Evolutionary conservation across 164 flowering plant genomes (phyloP).

Genomic region (Amborella trichopoda): DNA sequence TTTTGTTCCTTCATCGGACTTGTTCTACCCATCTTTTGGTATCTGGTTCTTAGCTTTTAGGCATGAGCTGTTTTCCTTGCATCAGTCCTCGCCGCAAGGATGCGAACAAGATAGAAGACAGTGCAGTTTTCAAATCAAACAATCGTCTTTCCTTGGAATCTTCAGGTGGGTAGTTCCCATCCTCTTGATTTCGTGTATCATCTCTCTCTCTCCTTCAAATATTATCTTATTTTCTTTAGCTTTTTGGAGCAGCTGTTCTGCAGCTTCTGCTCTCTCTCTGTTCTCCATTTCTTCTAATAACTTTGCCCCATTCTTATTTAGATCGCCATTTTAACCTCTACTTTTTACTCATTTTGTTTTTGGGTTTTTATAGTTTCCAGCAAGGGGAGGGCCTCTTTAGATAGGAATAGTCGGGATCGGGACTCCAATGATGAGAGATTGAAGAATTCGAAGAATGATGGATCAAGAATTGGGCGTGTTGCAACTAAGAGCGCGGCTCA

Average conservation of each 20-base stretch:
- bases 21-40: too few species aligned
- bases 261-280: not conserved
- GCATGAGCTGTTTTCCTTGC: constrained; percentile 22
- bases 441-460: too few species aligned
- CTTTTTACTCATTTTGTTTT: not conserved
- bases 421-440: not conserved
- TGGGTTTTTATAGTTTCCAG: constrained; percentile 18
- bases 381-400: constrained; percentile 8
- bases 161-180: constrained; percentile 1
- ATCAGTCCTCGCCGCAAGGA: constrained; percentile 15
- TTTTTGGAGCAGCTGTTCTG: not conserved
- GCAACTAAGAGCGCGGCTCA: constrained; percentile 19
- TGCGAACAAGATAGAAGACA: constrained; percentile 11
- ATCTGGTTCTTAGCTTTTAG: too few species aligned
- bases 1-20: too few species aligned
- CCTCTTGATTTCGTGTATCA: not conserved
- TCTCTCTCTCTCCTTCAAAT: not conserved
- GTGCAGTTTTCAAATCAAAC: constrained; percentile 3
- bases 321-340: not conserved
- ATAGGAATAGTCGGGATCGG: constrained; percentile 11
- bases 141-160: constrained; percentile 7
- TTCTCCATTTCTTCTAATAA: not conserved
- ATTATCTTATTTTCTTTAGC: not conserved
- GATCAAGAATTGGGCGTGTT: not conserved
- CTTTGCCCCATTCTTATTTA: too few species aligned